A percentile compares a stretch with the other conserved stretches of the same genome.
Conservation (phyloP, 2,329 filamentous ascomycete genomes). For the Berkeleyomyces rouxiae region DNA sequence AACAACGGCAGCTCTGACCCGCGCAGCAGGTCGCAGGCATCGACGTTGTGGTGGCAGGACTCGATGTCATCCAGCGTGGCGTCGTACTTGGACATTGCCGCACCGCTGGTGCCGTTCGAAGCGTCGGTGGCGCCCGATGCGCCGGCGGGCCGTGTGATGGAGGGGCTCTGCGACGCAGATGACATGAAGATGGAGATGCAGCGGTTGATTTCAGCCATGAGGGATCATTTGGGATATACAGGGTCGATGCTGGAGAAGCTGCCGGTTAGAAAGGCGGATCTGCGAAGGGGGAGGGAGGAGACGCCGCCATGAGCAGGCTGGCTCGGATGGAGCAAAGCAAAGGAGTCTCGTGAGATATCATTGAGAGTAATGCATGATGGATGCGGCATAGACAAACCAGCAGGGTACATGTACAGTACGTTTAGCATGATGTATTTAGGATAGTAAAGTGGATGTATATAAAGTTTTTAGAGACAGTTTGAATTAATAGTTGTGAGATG, state of each 20-base stretch:
- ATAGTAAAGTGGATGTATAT: too few relatives aligned
- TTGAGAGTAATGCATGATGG: neutral
- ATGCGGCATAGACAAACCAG: too few relatives aligned
- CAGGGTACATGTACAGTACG: too few relatives aligned
- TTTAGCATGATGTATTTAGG: too few relatives aligned
- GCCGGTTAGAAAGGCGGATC: constrained; percentile 10
- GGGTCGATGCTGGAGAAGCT: constrained; percentile 12
- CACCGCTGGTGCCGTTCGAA: constrained; percentile 9
- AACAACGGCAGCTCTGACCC: constrained; percentile 6
- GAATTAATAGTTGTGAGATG: too few relatives aligned
- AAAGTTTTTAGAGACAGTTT: too few relatives aligned
- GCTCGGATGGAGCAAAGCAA: neutral
- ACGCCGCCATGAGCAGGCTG: neutral
- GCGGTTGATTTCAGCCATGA: constrained; percentile 9
- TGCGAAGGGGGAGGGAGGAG: constrained; percentile 10
- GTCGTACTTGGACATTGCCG: constrained; percentile 7
- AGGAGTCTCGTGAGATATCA: neutral
- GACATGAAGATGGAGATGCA: constrained; percentile 14
- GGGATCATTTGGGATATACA: constrained; percentile 12
- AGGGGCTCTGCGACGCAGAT: constrained; percentile 7
- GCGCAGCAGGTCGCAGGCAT: constrained; percentile 5
- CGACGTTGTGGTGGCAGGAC: constrained; percentile 1
- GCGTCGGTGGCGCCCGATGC: constrained; percentile 7
- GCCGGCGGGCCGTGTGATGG: constrained; percentile 8
- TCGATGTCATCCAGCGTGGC: neutral